Conservation (phyloP, 2,329 filamentous ascomycete genomes). For the Fusarium falciforme region DNA sequence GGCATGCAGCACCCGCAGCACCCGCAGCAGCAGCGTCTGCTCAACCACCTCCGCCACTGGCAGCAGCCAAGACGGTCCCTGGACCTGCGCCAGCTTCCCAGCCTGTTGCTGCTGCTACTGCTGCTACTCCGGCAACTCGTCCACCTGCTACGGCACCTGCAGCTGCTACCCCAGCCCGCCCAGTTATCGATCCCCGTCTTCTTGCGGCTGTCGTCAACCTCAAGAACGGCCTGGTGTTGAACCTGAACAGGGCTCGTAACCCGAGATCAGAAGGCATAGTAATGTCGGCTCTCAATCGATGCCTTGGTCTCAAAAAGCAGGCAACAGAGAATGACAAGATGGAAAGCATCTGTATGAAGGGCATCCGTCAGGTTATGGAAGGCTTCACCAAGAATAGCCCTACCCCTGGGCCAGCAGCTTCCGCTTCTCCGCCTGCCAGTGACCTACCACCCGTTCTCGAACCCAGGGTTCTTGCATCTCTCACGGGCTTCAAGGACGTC, state of each 20-base stretch:
- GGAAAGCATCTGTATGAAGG: constrained; percentile 60
- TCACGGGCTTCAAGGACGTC: constrained; percentile 60
- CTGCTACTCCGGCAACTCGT: constrained; percentile 17
- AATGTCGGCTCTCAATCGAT: constrained; percentile 65
- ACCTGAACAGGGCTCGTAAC: constrained; percentile 56
- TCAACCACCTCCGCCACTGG: constrained; percentile 29
- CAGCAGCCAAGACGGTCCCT: constrained; percentile 35
- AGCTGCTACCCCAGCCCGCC: constrained; percentile 42
- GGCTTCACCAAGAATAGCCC: constrained; percentile 56
- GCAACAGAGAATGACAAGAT: constrained; percentile 59
- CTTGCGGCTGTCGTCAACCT: constrained; percentile 57
- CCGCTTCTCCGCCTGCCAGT: constrained; percentile 34
- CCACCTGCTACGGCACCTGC: constrained; percentile 42
- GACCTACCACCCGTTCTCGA: constrained; percentile 50
- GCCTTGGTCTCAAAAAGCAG: constrained; percentile 59
- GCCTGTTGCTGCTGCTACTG: constrained; percentile 28
- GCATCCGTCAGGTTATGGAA: constrained; percentile 55
- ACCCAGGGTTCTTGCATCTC: constrained; percentile 54
- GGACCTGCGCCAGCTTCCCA: constrained; percentile 27
- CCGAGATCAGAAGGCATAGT: constrained; percentile 60
- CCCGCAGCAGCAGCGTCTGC: background rate
- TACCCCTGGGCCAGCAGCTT: constrained; percentile 44
- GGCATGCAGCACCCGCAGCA: constrained; percentile 23
- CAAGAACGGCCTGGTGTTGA: constrained; percentile 59
- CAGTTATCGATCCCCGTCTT: constrained; percentile 58